A percentile compares a stretch with the other conserved stretches of the same genome.
phyloP scores from a whole-genome alignment of 805 yeast species.

The Danielia reshetovae region DNA sequence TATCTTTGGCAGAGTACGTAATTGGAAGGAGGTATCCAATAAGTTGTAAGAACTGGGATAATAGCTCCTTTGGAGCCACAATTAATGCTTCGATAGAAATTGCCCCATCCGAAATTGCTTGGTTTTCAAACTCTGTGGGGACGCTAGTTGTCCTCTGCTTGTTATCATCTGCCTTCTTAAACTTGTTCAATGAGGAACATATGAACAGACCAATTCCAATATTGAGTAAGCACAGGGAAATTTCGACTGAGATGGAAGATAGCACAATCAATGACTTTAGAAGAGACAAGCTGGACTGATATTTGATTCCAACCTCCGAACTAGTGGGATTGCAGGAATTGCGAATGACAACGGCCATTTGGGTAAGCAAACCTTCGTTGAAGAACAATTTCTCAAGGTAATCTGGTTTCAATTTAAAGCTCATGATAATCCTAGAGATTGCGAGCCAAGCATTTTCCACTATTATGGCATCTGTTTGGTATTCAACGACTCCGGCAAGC shows the following conservation, averaged over 20 bases:
- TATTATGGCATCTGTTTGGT: conserved; percentile 54
- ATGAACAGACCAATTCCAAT: conserved; percentile 48
- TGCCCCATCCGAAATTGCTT: neutral
- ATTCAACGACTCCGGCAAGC: conserved; percentile 52
- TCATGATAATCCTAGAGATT: conserved; percentile 52
- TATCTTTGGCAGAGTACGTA: conserved; percentile 22
- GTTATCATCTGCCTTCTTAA: conserved; percentile 29
- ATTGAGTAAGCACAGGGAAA: conserved; percentile 41
- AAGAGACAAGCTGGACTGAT: conserved; percentile 17
- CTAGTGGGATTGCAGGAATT: conserved; percentile 13
- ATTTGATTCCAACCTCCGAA: conserved; percentile 9
- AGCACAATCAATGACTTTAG: conserved; percentile 44
- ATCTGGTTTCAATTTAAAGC: conserved; percentile 42
- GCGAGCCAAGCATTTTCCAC: conserved; percentile 65
- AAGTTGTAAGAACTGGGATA: conserved; percentile 51
- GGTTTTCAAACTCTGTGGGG: neutral
- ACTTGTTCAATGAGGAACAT: conserved; percentile 47
- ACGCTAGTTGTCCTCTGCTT: conserved; percentile 5
- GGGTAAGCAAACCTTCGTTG: conserved; percentile 5
- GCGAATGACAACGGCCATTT: conserved; percentile 8
- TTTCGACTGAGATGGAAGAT: conserved; percentile 40
- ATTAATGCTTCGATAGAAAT: conserved; percentile 66
- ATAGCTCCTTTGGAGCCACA: conserved; percentile 66
- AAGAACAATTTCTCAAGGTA: conserved; percentile 42
- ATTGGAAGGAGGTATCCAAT: conserved; percentile 58